Evolutionary conservation across 352 stramenopile genomes (phyloP), one percentile per base, ranked within the genome.

Genomic region (Pythium brassicae): DNA sequence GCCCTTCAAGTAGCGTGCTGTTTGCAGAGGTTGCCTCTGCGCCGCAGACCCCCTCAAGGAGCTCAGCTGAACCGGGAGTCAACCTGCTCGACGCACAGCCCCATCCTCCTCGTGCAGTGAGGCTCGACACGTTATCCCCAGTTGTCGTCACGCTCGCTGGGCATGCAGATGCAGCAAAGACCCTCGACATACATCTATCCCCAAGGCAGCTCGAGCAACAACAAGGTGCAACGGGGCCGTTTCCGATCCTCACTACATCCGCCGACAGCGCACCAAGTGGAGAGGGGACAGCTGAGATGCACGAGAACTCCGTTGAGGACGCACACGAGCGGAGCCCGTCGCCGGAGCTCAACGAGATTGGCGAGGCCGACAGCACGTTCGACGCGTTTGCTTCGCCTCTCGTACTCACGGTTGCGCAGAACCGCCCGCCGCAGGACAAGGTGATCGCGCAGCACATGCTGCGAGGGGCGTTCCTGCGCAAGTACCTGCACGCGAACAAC

Each of bases 401-500:
- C 27, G 65, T 81, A 15, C 57, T 86, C n/a, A 67, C 64, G 2
- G 69, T 68, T 32, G 55, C 48, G 9, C 40, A 47, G n/a, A 57
- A 56, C 37, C 61, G 53, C 15, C 61, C 66, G 26, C 59, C 66
- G 2, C 59, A 74, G 37, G 67, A 76, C 20, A 77, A 74, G 27
- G 74, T 78, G 10, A 78, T 89, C 47, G 68, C 66, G 0, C 76
- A 87, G 26, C 78, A 89, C 52, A 66, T 89, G 4, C 54, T 85
- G 0, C 74, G 76, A 0, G 69, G 76, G n/a, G 67, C 78, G 8
- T 79, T 86, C 40, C 57, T 89, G 22, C 74, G 76, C 52, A 87
- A 86, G 61, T 86, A 87, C 55, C 62, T 89, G 1, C 75, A 89
- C 50, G 65, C 69, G 1, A 86, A 62, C 50, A 86, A 82, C 50